phyloP scores from a whole-genome alignment of 345 rosid species.

The Geranium brycei region DNA sequence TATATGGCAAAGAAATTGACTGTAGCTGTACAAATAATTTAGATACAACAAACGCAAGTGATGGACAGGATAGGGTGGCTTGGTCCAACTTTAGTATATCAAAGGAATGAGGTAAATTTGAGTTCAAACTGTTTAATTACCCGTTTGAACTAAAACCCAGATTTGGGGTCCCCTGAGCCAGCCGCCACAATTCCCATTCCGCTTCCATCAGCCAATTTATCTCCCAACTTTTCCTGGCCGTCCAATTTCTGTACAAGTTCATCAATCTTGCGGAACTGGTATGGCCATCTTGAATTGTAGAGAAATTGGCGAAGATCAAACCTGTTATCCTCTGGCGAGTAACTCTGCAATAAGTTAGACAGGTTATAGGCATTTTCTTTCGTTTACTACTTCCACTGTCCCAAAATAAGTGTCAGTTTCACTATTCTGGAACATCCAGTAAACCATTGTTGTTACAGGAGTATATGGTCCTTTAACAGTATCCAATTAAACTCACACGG shows the following conservation, averaged over 20 bases:
- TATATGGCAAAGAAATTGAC: too few species aligned
- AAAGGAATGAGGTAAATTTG: too few species aligned
- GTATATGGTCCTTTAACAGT: too few species aligned
- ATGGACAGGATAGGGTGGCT: too few species aligned
- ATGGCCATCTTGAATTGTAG: conserved; percentile 77
- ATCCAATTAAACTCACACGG: neutral
- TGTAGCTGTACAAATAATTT: too few species aligned
- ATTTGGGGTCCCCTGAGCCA: conserved; percentile 47
- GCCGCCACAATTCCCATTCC: conserved; percentile 61
- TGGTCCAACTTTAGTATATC: too few species aligned
- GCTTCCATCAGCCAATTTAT: neutral
- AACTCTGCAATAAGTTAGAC: conserved; percentile 36
- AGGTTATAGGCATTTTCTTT: neutral
- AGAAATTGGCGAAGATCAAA: conserved; percentile 85
- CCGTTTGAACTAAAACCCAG: conserved; percentile 24
- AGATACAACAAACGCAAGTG: too few species aligned
- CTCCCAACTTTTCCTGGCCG: conserved; percentile 3
- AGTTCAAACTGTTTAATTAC: neutral
- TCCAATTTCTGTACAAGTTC: conserved; percentile 54
- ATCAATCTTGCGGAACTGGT: conserved; percentile 76
- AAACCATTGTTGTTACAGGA: too few species aligned
- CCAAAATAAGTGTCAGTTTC: too few species aligned
- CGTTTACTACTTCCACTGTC: neutral
- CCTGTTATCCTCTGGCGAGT: conserved; percentile 94
- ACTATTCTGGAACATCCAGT: too few species aligned